Evolutionary conservation across 768 basidiomycete species (phyloP).

Genomic region (Boletus insuetus): DNA sequence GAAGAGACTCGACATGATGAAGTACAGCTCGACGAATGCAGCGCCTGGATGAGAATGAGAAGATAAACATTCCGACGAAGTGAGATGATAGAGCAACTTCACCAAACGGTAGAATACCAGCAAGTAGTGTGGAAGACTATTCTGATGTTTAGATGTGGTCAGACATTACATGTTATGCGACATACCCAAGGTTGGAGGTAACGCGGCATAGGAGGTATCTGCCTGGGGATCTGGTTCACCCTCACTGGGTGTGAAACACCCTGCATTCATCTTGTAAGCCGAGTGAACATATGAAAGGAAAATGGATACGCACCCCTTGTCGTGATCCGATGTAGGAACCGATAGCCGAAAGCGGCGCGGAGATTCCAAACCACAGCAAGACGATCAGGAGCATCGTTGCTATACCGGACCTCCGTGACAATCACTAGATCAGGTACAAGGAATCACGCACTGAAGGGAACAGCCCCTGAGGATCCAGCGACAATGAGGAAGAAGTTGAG

Average conservation of each 20-base stretch:
- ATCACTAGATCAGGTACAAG: neutral
- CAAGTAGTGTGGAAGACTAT: constrained; percentile 71
- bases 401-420: constrained; percentile 24
- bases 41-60: constrained; percentile 53
- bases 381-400: constrained; percentile 85
- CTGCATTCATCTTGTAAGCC: constrained; percentile 37
- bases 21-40: constrained; percentile 93
- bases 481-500: constrained; percentile 86
- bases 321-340: constrained; percentile 86
- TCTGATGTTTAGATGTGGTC: constrained; percentile 12
- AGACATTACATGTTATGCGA: constrained; percentile 9
- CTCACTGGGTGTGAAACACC: constrained; percentile 77
- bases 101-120: constrained; percentile 92
- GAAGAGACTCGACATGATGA: constrained; percentile 87
- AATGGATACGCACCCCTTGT: constrained; percentile 64
- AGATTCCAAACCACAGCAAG: constrained; percentile 90
- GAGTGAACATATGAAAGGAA: neutral
- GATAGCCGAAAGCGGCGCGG: constrained; percentile 81
- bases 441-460: constrained; percentile 74
- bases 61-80: neutral
- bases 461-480: constrained; percentile 89
- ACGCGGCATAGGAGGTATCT: constrained; percentile 85
- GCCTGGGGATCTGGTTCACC: constrained; percentile 92
- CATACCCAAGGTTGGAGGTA: constrained; percentile 81
- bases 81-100: constrained; percentile 16